Percentiles rank a stretch among this genome's conserved stretches.
Conservation (phyloP, 306 rosid species). For the Sicyos baderoa region DNA sequence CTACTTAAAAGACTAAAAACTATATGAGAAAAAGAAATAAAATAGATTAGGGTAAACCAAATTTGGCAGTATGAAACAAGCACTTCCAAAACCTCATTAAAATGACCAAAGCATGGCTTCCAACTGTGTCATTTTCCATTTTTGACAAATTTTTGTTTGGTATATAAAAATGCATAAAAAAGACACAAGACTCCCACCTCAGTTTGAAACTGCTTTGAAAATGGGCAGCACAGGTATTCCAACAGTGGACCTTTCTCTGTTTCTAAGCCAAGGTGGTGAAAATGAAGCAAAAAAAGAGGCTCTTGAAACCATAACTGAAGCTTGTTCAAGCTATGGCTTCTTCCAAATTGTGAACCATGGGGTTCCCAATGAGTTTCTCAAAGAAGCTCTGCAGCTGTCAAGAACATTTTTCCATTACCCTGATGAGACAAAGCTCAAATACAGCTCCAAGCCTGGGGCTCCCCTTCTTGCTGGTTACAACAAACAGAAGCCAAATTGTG, state of each 20-base stretch:
- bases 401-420: slow-evolving; percentile 30
- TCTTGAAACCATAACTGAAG: slow-evolving; percentile 28
- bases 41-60: too few relatives aligned
- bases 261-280: slow-evolving; percentile 18
- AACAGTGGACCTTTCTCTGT: slow-evolving; percentile 36
- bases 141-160: neutral
- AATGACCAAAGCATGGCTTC: slow-evolving; percentile 15
- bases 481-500: slow-evolving; percentile 25
- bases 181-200: too few relatives aligned
- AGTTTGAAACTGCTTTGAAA: neutral
- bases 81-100: neutral
- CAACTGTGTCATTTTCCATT: neutral
- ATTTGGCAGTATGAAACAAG: neutral
- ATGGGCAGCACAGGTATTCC: slow-evolving; percentile 29
- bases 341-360: slow-evolving; percentile 48
- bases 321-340: slow-evolving; percentile 42
- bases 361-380: slow-evolving; percentile 25
- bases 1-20: neutral
- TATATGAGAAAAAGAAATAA: neutral
- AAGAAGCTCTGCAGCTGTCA: slow-evolving; percentile 27
- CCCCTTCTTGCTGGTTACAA: slow-evolving; percentile 42
- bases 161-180: neutral
- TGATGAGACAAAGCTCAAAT: slow-evolving; percentile 35
- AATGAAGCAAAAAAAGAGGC: slow-evolving; percentile 25
- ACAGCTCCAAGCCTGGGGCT: slow-evolving; percentile 23